phyloP scores from a whole-genome alignment of 73 alveolate genomes.

The Blepharisma stoltei region DNA sequence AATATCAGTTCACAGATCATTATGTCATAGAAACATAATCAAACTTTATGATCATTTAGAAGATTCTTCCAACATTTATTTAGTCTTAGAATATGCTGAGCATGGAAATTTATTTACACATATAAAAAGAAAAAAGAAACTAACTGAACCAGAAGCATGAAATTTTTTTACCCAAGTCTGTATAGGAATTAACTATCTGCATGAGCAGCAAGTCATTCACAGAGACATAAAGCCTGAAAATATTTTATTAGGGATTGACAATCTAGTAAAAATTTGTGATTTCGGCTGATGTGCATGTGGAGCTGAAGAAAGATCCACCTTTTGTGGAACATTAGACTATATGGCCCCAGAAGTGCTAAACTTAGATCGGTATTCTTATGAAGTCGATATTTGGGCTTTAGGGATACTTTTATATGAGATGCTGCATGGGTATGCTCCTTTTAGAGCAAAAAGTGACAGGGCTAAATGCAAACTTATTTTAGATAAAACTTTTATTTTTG shows the following conservation, averaged over 20 bases:
- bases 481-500: background rate
- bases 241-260: conserved; percentile 16
- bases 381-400: conserved; percentile 87
- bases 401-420: conserved; percentile 91
- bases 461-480: background rate
- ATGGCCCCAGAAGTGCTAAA: conserved; percentile 96
- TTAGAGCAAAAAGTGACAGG: conserved; percentile 32
- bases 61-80: conserved; percentile 57
- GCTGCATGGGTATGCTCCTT: conserved; percentile 87
- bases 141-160: conserved; percentile 51
- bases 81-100: conserved; percentile 68
- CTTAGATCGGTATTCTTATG: conserved; percentile 59
- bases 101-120: conserved; percentile 46
- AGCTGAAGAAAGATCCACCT: background rate
- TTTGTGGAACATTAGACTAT: conserved; percentile 67
- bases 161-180: conserved; percentile 45
- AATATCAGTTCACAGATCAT: conserved; percentile 66
- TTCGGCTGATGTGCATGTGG: conserved; percentile 22
- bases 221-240: conserved; percentile 58
- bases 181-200: conserved; percentile 54
- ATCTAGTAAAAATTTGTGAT: conserved; percentile 32
- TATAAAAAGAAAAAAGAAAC: conserved; percentile 42
- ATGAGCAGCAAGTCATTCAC: conserved; percentile 45
- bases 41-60: conserved; percentile 64
- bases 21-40: conserved; percentile 71